Percentiles rank a stretch among this genome's conserved stretches.
phyloP scores from a whole-genome alignment of 1,284 basidiomycete genomes.

The Leucoagaricus sp. region DNA sequence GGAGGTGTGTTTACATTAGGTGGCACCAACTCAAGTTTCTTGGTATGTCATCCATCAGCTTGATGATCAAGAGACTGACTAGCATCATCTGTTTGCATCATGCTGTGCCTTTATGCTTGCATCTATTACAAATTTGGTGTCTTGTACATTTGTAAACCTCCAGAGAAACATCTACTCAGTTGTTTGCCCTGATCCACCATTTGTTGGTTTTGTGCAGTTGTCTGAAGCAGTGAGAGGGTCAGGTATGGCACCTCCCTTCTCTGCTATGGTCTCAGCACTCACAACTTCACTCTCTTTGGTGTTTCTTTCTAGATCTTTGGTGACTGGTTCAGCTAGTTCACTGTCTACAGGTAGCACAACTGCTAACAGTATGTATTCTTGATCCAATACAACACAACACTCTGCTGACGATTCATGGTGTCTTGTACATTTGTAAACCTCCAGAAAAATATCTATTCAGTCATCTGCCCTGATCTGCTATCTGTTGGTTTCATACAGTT shows the following conservation, averaged over 20 bases:
- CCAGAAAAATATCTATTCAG: slow-evolving; percentile 71
- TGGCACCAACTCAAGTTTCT: slow-evolving; percentile 69
- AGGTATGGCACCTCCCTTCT: slow-evolving; percentile 29
- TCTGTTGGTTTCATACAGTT: slow-evolving; percentile 65
- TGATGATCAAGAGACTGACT: neutral
- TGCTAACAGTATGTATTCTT: too few species aligned
- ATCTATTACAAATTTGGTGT: too few species aligned
- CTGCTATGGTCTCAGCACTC: neutral
- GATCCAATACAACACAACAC: too few species aligned
- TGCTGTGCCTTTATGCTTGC: too few species aligned
- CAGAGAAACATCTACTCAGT: slow-evolving; percentile 74
- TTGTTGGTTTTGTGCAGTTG: slow-evolving; percentile 62
- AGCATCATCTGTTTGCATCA: neutral
- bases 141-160: neutral
- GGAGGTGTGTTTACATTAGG: slow-evolving; percentile 79
- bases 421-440: neutral
- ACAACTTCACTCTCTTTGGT: too few species aligned
- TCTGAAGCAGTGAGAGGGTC: slow-evolving; percentile 40
- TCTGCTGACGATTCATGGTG: too few species aligned
- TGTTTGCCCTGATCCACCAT: slow-evolving; percentile 53
- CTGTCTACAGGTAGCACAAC: too few species aligned
- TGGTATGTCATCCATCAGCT: slow-evolving; percentile 41
- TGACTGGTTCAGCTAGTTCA: too few species aligned
- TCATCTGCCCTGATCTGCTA: slow-evolving; percentile 55
- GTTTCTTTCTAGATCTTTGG: neutral